Evolutionary conservation across 495 filamentous ascomycete genomes (phyloP), one percentile per base, ranked within the genome.

Genomic region (Podospora appendiculata): DNA sequence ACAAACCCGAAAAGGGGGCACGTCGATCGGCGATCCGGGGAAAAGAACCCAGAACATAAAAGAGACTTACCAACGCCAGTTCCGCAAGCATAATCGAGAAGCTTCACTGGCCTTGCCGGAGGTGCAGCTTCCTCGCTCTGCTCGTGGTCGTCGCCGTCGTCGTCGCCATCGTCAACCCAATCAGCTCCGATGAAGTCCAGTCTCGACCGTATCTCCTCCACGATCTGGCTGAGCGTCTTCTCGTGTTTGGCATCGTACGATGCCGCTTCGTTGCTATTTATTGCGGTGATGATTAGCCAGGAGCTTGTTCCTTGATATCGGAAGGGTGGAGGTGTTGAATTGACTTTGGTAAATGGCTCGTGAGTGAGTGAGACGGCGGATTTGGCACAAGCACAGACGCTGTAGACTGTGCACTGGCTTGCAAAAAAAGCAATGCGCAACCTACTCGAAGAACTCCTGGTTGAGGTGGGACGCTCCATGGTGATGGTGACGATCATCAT

Each of bases 11-110:
- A 25, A 25, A 47, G 41, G 41, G 11, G 12, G 14, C 2, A 4
- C 1, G 34, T 25, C 25, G 25, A 5, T 25, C 25, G 25, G n/a
- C n/a, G n/a, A 2, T 25, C 25, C 2, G 25, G 25, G 25, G 18
- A 47, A 35, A 32, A 35, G 6, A 33, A 47, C 8, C 17, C 12
- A 40, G 18, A 47, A 10, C 14, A 35, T 1, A 13, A 6, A 39
- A 39, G 35, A 9, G 7, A 33, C 48, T 3, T 48, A 55, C 88
- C 72, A 55, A 74, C 50, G 5, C 87, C 87, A 14, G 85, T 81
- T 4, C 87, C 87, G 53, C 84, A 89, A 43, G 87, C 87, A 66
- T 89, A 91, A 56, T 91, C 87, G 9, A 91, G 69, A 46, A 89
- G 59, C 34, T 76, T 73, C 41, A 86, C 69, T 32, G 77, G 67